Evolutionary conservation across 179 eudicot species (phyloP).

Genomic region (Beta macrorhiza): DNA sequence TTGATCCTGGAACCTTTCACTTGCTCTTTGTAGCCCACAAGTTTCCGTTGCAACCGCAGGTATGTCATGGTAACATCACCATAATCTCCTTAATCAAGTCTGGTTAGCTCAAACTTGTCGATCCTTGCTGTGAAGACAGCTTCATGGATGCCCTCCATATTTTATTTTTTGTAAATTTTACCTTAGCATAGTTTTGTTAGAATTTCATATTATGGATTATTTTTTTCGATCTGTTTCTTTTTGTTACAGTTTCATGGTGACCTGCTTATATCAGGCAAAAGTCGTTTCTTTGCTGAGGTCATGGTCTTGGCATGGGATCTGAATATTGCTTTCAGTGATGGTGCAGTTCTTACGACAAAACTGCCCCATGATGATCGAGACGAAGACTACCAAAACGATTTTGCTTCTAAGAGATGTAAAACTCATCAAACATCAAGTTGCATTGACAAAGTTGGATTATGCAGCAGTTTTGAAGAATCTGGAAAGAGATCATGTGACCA

Average conservation of each 20-base stretch:
- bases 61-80: constrained; percentile 29
- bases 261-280: constrained; percentile 38
- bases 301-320: constrained; percentile 74
- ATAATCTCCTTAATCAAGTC: constrained; percentile 2
- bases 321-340: constrained; percentile 34
- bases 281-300: constrained; percentile 69
- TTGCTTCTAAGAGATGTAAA: constrained; percentile 59
- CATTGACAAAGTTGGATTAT: constrained; percentile 23
- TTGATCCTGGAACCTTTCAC: constrained; percentile 70
- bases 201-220: not conserved
- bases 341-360: constrained; percentile 18
- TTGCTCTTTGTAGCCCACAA: constrained; percentile 62
- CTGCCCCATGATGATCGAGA: constrained; percentile 26
- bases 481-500: constrained; percentile 27
- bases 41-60: constrained; percentile 67
- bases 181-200: not conserved
- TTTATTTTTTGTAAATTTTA: not conserved
- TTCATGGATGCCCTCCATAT: not conserved
- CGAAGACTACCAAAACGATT: constrained; percentile 27
- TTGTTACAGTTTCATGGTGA: constrained; percentile 54
- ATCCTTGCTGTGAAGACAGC: not conserved
- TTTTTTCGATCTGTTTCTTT: constrained; percentile 10
- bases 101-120: not conserved
- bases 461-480: constrained; percentile 22
- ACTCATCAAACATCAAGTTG: constrained; percentile 31